phyloP scores from a whole-genome alignment of 805 yeast genomes.

The Isabelozyma heimii region DNA sequence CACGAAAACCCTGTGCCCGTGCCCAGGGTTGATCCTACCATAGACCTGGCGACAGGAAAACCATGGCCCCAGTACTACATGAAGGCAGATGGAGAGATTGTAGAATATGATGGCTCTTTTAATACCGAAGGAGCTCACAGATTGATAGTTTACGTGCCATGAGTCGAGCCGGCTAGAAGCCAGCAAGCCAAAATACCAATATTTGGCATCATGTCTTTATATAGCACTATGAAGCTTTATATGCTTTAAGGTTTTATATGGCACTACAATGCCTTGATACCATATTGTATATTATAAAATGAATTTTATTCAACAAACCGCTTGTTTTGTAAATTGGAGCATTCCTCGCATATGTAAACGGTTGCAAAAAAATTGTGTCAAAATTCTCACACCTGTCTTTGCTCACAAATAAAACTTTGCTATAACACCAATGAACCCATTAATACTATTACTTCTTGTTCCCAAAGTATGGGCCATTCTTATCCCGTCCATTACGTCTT shows the following conservation, averaged over 20 bases:
- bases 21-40: not conserved
- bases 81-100: conserved; percentile 1
- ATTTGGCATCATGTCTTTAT: too few species aligned
- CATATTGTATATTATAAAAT: too few species aligned
- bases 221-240: too few species aligned
- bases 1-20: not conserved
- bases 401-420: not conserved
- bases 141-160: not conserved
- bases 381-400: not conserved
- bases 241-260: too few species aligned
- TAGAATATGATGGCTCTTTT: conserved; percentile 1
- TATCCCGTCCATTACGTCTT: not conserved
- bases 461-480: not conserved
- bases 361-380: not conserved
- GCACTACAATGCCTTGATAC: too few species aligned
- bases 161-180: too few species aligned
- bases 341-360: not conserved
- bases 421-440: too few species aligned
- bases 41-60: not conserved
- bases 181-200: too few species aligned
- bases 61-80: conserved; percentile 1
- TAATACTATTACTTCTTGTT: too few species aligned
- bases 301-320: too few species aligned
- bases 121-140: not conserved
- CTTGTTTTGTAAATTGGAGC: not conserved